Percentiles rank a stretch among this genome's conserved stretches.
Conservation (phyloP, 192 early-diverging fungal species). For the Oehlia diaphana region DNA sequence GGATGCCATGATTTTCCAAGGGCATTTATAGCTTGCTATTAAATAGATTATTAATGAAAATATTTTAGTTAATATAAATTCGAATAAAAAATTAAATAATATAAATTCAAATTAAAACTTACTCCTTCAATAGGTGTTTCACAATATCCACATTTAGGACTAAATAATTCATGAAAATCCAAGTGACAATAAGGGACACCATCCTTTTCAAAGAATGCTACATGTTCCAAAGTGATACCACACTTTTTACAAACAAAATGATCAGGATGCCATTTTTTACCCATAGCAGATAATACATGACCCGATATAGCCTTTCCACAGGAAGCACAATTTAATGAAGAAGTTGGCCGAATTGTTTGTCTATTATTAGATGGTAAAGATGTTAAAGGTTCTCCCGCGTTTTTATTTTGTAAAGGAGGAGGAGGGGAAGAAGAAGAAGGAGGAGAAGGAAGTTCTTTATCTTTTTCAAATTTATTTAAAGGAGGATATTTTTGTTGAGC, state of each 20-base stretch:
- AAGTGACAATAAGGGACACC: slow-evolving; percentile 56
- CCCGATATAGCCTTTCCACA: slow-evolving; percentile 49
- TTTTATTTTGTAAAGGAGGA: neutral
- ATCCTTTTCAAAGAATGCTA: slow-evolving; percentile 56
- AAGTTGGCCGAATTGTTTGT: neutral
- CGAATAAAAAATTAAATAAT: neutral
- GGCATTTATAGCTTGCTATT: slow-evolving; percentile 46
- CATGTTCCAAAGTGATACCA: slow-evolving; percentile 43
- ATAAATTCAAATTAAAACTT: slow-evolving; percentile 24
- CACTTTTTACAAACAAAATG: slow-evolving; percentile 54
- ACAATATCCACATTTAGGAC: slow-evolving; percentile 56
- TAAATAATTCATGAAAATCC: slow-evolving; percentile 56
- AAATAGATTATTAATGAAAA: neutral
- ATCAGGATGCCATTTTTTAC: slow-evolving; percentile 56
- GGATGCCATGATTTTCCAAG: slow-evolving; percentile 56
- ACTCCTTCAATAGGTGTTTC: slow-evolving; percentile 58
- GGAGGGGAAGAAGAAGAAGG: no score
- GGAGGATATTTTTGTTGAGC: slow-evolving; percentile 3
- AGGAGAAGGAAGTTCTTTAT: neutral
- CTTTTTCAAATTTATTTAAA: neutral
- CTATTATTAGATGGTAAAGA: neutral
- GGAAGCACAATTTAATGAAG: slow-evolving; percentile 35
- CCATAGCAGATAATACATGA: slow-evolving; percentile 48
- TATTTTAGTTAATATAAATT: neutral
- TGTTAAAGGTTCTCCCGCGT: neutral